A percentile compares a stretch with the other conserved stretches of the same genome.
phyloP scores from a whole-genome alignment of 371 early-diverging fungal species.

The Smittium culicis region DNA sequence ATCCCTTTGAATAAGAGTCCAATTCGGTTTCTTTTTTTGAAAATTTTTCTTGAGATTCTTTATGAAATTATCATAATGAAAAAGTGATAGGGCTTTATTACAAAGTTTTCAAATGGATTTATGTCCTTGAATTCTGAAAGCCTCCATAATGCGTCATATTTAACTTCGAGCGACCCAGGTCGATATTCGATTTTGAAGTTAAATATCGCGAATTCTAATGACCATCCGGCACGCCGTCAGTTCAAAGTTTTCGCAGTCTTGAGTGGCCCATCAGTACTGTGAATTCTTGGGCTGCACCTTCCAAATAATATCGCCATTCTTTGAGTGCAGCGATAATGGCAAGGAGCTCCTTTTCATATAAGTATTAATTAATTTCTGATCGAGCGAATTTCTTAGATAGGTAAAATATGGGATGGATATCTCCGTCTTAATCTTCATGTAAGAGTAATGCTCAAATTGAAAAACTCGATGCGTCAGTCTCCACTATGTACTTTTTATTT shows the following conservation, averaged over 20 bases:
- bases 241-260: conserved; percentile 7
- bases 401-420: background rate
- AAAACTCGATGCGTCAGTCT: conserved; percentile 8
- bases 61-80: background rate
- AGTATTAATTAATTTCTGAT: conserved; percentile 1
- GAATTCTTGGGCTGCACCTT: background rate
- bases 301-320: conserved; percentile 9
- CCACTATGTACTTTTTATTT: conserved; percentile 1
- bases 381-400: background rate
- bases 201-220: conserved; percentile 8
- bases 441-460: background rate
- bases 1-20: background rate
- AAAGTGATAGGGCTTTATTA: background rate
- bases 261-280: background rate
- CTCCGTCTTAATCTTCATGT: conserved; percentile 7
- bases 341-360: conserved; percentile 1
- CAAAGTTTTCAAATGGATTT: background rate
- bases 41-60: background rate
- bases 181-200: conserved; percentile 12
- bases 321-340: conserved; percentile 7
- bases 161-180: background rate
- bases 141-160: conserved; percentile 13
- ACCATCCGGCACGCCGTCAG: background rate
- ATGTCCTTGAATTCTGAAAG: background rate
- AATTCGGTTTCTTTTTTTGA: background rate